Percentiles rank a stretch among this genome's conserved stretches.
Conservation (phyloP, 371 early-diverging fungal genomes). For the Blakeslea trispora region DNA sequence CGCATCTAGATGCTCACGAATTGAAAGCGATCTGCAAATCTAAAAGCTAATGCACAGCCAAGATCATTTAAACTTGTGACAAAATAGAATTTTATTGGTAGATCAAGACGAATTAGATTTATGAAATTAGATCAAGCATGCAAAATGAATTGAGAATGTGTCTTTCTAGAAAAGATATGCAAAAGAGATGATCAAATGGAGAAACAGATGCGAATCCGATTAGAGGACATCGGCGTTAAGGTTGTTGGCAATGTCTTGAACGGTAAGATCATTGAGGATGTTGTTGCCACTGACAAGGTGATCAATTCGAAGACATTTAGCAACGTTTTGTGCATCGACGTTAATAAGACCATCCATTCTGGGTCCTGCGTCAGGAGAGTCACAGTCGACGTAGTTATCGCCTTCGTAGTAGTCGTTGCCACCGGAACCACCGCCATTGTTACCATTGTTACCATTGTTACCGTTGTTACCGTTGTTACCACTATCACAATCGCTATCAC, state of each 20-base stretch:
- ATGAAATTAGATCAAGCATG: too few relatives aligned
- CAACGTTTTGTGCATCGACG: not conserved
- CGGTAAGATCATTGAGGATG: not conserved
- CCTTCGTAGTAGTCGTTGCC: not conserved
- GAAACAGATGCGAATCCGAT: too few relatives aligned
- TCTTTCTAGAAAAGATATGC: too few relatives aligned
- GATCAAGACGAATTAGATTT: too few relatives aligned
- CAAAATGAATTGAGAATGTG: too few relatives aligned
- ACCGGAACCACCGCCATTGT: not conserved
- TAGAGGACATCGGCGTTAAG: not conserved
- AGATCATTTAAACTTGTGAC: too few relatives aligned
- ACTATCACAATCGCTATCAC: not conserved
- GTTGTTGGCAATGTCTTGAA: not conserved
- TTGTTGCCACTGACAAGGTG: not conserved
- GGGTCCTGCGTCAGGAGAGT: not conserved
- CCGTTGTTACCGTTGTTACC: not conserved
- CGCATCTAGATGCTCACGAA: too few relatives aligned
- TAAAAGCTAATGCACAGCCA: too few relatives aligned
- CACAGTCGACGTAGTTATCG: not conserved
- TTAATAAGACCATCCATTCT: not conserved
- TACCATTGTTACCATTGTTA: not conserved
- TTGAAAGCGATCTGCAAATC: too few relatives aligned
- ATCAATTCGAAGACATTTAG: not conserved
- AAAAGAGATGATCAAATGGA: too few relatives aligned
- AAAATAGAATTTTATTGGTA: too few relatives aligned